Evolutionary conservation across 192 early-diverging fungal genomes (phyloP), one percentile per base, ranked within the genome.

Genomic region (Funneliformis mosseae): DNA sequence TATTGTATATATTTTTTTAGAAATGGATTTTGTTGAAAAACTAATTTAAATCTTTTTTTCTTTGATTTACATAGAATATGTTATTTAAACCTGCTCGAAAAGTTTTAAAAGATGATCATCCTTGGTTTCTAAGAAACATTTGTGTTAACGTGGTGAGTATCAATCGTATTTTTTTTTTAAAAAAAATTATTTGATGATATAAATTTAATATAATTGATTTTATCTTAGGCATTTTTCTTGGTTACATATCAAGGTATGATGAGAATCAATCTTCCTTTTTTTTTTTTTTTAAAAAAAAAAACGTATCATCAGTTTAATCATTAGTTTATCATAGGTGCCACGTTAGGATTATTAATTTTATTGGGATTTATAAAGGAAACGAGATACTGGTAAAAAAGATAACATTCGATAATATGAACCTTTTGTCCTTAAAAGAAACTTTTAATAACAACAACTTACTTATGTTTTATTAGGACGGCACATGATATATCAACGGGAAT

Each of bases 241-340:
- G 28, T 69, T 71, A 50, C 60, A 25, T 66, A 28, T 68, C 63
- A 66, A 77, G 76, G 83, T 86, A 45, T n/a, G n/a, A 86, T 33
- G 3, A 83, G 45, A 81, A 83, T 12, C 82, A 83, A 18, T 77
- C 43, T 55, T 84, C 82, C 27, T 86, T 78, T 79, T 82, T 83
- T 11, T 74, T 69, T 3, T 67, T 43, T 6, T 33, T 85, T 39
- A 59, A 59, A 18, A 18, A 59, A 18, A 18, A 18, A 59, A 18
- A 59, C 0, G 12, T 59, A 18, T 18, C 12, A 18, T 10, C 12
- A 9, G 55, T 9, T 18, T 59, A 59, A 59, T 4, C 21, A 59
- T 10, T 12, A 59, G 3, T 59, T 18, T 18, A 59, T 59, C 10
- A 59, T 59, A 66, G 63, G 63, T 28, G 25, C 23, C 25, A 28